Base-by-base conservation (phyloP, 2,329 filamentous ascomycete genomes). In the Xylaria sp. region DNA sequence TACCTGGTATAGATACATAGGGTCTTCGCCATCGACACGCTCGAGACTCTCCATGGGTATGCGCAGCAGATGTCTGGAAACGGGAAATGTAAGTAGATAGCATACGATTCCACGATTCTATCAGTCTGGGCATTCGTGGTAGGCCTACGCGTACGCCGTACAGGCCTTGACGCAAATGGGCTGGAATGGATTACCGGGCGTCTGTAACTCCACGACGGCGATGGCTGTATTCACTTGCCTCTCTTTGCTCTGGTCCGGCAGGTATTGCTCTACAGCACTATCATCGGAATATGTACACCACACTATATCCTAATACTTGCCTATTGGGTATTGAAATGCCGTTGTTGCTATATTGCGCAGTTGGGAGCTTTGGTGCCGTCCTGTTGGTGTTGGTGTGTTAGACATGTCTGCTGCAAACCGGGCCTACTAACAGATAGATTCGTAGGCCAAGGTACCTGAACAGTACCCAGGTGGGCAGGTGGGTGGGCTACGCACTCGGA, bases 51-150 rank as follows among this genome's bases (percentile, higher is more conserved):
- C 10, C 44, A 23, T 55, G 60, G 32, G 46, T 28, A 64, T 51
- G 48, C 50, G 57, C 25, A 62, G 54, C 25, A 15, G 7, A 62
- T 66, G 56, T 59, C 66, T 56, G 34, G 34, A 69, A 66, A 9
- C 13, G 46, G 67, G 41, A 59, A 66, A 59, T 63, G 52, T 34
- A 18, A 39, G 20, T 50, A 28, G 10, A 23, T 52, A 18, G 28
- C 50, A 18, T 32, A 18, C 20, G 34, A 37, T 37, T 37, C 34
- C 34, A 37, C 34, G 34, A 37, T 37, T 37, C 34, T 37, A 37
- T 37, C 34, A 1, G 34, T 37, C 34, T 37, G 34, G 10, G 34
- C 34, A 37, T 37, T 37, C 34, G 34, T 37, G 34, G 10, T 37
- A 9, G 7, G 10, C 34, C 34, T 37, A 37, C 34, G 34, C 34